Percentiles rank a stretch among this genome's conserved stretches.
phyloP scores from a whole-genome alignment of 306 rosid species.

The Inga leiocalycina region DNA sequence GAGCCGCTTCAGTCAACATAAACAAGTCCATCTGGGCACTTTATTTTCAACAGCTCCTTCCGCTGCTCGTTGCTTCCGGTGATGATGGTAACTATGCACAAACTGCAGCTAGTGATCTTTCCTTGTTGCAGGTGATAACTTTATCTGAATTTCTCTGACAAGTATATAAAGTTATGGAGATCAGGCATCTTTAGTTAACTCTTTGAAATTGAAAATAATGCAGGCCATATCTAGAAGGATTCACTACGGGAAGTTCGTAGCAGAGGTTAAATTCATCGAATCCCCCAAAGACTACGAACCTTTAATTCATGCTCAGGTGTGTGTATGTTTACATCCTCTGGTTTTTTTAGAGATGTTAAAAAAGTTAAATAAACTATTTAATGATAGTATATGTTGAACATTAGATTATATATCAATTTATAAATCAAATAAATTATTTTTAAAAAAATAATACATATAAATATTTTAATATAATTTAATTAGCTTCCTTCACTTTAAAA shows the following conservation, averaged over 20 bases:
- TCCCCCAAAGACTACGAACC: slow-evolving; percentile 79
- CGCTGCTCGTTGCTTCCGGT: slow-evolving; percentile 57
- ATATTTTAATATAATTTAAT: no score
- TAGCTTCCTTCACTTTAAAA: no score
- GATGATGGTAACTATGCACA: slow-evolving; percentile 88
- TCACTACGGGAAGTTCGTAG: slow-evolving; percentile 91
- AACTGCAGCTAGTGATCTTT: slow-evolving; percentile 88
- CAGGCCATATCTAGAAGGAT: slow-evolving; percentile 93
- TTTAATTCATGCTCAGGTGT: slow-evolving; percentile 71
- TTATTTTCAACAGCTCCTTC: slow-evolving; percentile 69
- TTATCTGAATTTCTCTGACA: background rate
- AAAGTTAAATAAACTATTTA: no score
- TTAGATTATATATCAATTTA: no score
- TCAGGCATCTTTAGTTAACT: background rate
- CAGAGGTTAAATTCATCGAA: slow-evolving; percentile 86
- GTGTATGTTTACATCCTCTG: no score
- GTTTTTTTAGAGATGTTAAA: no score
- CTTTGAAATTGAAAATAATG: background rate
- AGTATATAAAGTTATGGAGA: slow-evolving; percentile 3
- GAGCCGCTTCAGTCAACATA: slow-evolving; percentile 66
- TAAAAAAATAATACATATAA: no score
- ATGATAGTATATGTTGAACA: no score
- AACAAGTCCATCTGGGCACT: slow-evolving; percentile 72
- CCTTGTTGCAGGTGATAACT: slow-evolving; percentile 69
- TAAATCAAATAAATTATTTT: no score